These are phyloP conservation scores for Diplotaxis tenuifolia DNA, from an alignment of 345 rosid species.

Conservation along the genomic window DNA sequence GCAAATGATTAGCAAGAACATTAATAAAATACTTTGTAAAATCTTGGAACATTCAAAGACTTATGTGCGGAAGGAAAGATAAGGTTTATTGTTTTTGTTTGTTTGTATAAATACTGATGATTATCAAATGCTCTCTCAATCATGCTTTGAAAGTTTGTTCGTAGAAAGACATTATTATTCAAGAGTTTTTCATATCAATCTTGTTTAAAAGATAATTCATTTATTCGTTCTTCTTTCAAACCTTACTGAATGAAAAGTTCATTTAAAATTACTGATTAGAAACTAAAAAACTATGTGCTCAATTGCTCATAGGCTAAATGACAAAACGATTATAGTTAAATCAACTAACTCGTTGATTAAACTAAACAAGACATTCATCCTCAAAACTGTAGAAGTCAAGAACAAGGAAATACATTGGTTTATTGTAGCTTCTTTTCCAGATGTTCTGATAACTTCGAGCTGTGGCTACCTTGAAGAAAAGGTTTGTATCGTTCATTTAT, in stretches of 20 bases:
- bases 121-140: not conserved
- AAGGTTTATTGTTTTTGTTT: slow-evolving; percentile 9
- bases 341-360: not conserved
- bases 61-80: slow-evolving; percentile 24
- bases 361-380: not conserved
- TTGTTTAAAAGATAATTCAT: not conserved
- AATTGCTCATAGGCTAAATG: not conserved
- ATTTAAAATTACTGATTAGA: not conserved
- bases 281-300: not conserved
- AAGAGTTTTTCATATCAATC: not conserved
- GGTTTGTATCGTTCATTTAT: not conserved
- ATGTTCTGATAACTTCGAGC: not conserved
- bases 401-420: not conserved
- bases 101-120: not conserved
- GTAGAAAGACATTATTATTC: not conserved
- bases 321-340: not conserved
- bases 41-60: not conserved
- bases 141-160: slow-evolving; percentile 7
- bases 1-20: slow-evolving; percentile 8
- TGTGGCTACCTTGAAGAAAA: not conserved
- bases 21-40: not conserved
- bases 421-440: not conserved
- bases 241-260: not conserved
- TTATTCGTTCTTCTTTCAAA: not conserved
- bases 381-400: not conserved